Base-by-base conservation (phyloP, 805 yeast species). In the Hanseniaspora thailandica region DNA sequence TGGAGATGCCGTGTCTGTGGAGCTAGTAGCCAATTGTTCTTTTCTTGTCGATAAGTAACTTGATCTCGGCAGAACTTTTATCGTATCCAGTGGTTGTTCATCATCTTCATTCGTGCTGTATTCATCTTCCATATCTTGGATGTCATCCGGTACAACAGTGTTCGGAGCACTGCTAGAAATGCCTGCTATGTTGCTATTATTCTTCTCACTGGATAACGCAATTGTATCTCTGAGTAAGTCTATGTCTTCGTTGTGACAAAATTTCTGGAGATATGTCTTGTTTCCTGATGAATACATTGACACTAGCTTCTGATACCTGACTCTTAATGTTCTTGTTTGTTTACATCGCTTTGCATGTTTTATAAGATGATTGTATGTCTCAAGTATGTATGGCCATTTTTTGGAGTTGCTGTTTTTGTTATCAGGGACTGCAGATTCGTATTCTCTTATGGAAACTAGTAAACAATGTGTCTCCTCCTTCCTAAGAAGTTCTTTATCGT, bases 261-360 rank as follows among this genome's bases (percentile, higher is more conserved):
- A 26, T 34, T 15, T 35, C 30, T 15, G 49, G n/a, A 39, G 28
- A 38, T 2, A 47, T 39, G 4, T 44, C 47, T 15, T 54, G 46
- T 40, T 58, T 57, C 13, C 47, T 40, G 20, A 50, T 33, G 31
- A 60, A 47, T 38, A 23, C 4, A 57, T 25, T 6, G 55, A 60
- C 31, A 56, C 56, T 39, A 66, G 40, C 52, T 60, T 63, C 17
- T 62, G 63, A 40, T 63, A 65, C 36, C 65, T 58, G 8, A 56
- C 61, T 56, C 59, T 62, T 28, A 66, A 34, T 3, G 69, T 65
- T 26, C 69, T 60, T 26, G 59, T 58, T 47, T 66, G 69, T 34
- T 60, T 61, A 35, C 63, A 63, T 19, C 26, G 19, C 19, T 34
- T 43, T 8, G 55, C 55, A 10, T 57, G 56, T 12, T 60, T 63